phyloP scores from a whole-genome alignment of 2,329 filamentous ascomycete species.

The Daldinia sp. region DNA sequence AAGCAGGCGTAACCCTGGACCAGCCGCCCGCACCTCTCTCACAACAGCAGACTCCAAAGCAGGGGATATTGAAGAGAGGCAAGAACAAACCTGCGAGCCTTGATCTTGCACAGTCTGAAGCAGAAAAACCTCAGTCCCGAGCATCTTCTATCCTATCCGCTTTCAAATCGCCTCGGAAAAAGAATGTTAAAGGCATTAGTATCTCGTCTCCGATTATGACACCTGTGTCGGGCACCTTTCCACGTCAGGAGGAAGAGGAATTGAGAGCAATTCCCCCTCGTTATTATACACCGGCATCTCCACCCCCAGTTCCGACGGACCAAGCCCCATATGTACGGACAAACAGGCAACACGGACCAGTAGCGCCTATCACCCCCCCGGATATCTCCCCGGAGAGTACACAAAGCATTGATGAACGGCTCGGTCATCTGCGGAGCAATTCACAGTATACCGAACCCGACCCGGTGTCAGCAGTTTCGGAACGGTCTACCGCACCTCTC shows the following conservation, averaged over 20 bases:
- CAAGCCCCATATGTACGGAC: constrained; percentile 56
- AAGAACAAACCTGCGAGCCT: constrained; percentile 55
- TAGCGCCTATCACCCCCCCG: constrained; percentile 60
- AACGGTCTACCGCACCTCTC: constrained; percentile 63
- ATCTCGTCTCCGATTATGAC: constrained; percentile 77
- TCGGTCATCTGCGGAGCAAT: constrained; percentile 58
- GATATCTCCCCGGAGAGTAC: constrained; percentile 62
- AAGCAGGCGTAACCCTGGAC: constrained; percentile 64
- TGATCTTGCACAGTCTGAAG: constrained; percentile 55
- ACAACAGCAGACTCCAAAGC: constrained; percentile 56
- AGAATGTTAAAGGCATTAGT: constrained; percentile 62
- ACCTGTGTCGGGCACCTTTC: constrained; percentile 70
- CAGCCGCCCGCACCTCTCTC: constrained; percentile 56
- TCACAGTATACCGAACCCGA: constrained; percentile 60
- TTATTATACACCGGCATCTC: constrained; percentile 68
- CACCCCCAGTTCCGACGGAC: constrained; percentile 66
- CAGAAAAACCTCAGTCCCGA: constrained; percentile 67
- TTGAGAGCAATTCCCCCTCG: constrained; percentile 69
- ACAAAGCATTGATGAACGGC: constrained; percentile 68
- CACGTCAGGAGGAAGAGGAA: constrained; percentile 66
- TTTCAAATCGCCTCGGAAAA: constrained; percentile 71
- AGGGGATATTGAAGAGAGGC: constrained; percentile 60
- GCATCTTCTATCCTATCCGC: constrained; percentile 70
- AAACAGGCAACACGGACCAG: constrained; percentile 49
- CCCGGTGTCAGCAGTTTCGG: constrained; percentile 65